Evolutionary conservation across 2,329 filamentous ascomycete genomes (phyloP).

Genomic region (Venturia oleaginea): DNA sequence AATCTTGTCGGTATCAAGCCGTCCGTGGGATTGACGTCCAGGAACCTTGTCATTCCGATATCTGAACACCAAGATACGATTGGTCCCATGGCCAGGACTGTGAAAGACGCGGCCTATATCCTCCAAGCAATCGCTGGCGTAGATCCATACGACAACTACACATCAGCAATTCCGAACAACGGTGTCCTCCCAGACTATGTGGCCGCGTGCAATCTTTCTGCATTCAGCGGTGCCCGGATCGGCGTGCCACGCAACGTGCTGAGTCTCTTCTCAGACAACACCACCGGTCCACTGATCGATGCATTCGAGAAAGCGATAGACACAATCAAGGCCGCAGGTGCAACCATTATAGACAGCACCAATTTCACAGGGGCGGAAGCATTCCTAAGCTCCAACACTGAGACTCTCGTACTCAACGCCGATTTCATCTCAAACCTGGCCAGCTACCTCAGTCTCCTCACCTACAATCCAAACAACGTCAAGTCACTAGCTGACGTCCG

Average conservation of each 20-base stretch:
- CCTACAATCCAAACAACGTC: slow-evolving; percentile 49
- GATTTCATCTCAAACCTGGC: slow-evolving; percentile 53
- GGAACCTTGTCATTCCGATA: slow-evolving; percentile 57
- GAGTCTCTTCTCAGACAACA: slow-evolving; percentile 21
- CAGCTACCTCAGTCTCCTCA: slow-evolving; percentile 48
- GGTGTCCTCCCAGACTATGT: slow-evolving; percentile 49
- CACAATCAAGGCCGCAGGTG: slow-evolving; percentile 46
- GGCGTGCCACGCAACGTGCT: slow-evolving; percentile 56
- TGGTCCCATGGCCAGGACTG: slow-evolving; percentile 49
- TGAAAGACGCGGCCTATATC: slow-evolving; percentile 49
- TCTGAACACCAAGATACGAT: slow-evolving; percentile 47
- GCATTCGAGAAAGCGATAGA: slow-evolving; percentile 49
- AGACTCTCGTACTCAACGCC: slow-evolving; percentile 41
- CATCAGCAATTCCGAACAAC: slow-evolving; percentile 47
- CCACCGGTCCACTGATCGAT: slow-evolving; percentile 35
- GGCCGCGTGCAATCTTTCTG: slow-evolving; percentile 44
- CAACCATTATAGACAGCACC: slow-evolving; percentile 50
- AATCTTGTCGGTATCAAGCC: slow-evolving; percentile 59
- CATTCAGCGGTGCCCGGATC: slow-evolving; percentile 49
- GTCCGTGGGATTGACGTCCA: slow-evolving; percentile 52
- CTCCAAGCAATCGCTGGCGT: slow-evolving; percentile 50
- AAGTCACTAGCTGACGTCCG: slow-evolving; percentile 42
- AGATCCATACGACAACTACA: slow-evolving; percentile 48
- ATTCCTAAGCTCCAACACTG: slow-evolving; percentile 32
- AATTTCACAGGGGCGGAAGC: slow-evolving; percentile 47